Percentiles rank a stretch among this genome's conserved stretches.
These are phyloP conservation scores for Peltaster fructicola DNA, from an alignment of 2,329 filamentous ascomycete genomes.

Conservation along the genomic window DNA sequence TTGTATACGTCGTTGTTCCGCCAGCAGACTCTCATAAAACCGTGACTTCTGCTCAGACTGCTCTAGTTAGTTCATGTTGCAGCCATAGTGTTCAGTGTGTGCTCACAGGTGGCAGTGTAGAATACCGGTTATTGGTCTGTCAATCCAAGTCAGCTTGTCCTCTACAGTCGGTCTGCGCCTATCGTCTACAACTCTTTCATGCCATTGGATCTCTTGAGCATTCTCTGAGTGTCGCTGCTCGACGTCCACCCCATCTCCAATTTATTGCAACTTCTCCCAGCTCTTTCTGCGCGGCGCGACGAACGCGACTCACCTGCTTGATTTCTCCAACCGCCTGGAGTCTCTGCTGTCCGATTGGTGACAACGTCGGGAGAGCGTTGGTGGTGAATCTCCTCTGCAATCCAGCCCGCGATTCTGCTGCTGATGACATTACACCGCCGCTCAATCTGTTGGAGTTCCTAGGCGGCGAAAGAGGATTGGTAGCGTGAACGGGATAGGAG, in stretches of 20 bases:
- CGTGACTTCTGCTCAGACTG: constrained; percentile 88
- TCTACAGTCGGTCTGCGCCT: no score
- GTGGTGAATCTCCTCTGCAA: constrained; percentile 89
- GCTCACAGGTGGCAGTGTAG: no score
- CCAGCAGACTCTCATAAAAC: constrained; percentile 78
- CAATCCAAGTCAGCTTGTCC: no score
- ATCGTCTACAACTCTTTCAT: no score
- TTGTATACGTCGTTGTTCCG: constrained; percentile 79
- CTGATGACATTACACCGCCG: constrained; percentile 22
- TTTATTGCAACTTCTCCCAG: no score
- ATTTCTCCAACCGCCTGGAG: constrained; percentile 33
- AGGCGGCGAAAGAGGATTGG: constrained; percentile 32
- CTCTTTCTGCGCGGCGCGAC: no score
- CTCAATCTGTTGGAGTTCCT: constrained; percentile 18
- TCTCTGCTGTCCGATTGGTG: constrained; percentile 37
- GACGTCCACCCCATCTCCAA: no score
- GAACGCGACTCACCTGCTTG: constrained; percentile 18
- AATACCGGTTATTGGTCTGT: no score
- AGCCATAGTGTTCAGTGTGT: no score
- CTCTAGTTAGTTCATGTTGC: no score
- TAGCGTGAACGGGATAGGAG: constrained; percentile 43
- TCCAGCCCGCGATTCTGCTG: constrained; percentile 54
- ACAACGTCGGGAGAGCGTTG: constrained; percentile 59
- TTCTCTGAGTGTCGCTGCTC: no score
- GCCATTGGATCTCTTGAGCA: no score